Evolutionary conservation across 257 asterid genomes (phyloP).

Genomic region (Schizonepeta tenuifolia): DNA sequence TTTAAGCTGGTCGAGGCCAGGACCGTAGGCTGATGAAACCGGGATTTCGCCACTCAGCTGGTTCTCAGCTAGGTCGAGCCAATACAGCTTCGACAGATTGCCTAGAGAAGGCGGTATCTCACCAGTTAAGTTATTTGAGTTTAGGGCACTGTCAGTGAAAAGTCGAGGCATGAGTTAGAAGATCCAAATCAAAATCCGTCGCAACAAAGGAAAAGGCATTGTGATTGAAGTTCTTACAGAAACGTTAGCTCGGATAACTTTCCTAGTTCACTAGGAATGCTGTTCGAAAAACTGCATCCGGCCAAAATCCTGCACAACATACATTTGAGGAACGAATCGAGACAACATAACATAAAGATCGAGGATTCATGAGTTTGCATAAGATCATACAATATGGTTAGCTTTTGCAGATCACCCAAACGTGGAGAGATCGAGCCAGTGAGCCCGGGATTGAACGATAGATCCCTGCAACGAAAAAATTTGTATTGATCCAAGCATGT

Average conservation of each 20-base stretch:
- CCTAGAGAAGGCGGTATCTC: slow-evolving; percentile 88
- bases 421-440: slow-evolving; percentile 81
- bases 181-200: background rate
- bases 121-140: slow-evolving; percentile 87
- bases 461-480: slow-evolving; percentile 61
- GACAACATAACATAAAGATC: background rate
- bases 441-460: slow-evolving; percentile 86
- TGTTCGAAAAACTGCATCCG: slow-evolving; percentile 85
- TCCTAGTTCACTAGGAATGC: slow-evolving; percentile 82
- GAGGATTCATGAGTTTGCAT: slow-evolving; percentile 9
- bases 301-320: slow-evolving; percentile 75
- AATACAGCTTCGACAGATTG: slow-evolving; percentile 76
- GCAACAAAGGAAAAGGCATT: background rate
- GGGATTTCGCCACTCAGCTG: slow-evolving; percentile 82
- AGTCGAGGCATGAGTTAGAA: background rate
- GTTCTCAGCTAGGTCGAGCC: slow-evolving; percentile 94
- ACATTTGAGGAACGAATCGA: slow-evolving; percentile 1
- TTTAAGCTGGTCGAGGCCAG: slow-evolving; percentile 85
- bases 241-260: slow-evolving; percentile 79
- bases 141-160: slow-evolving; percentile 71
- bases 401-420: slow-evolving; percentile 75
- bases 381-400: slow-evolving; percentile 69
- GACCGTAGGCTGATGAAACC: slow-evolving; percentile 60
- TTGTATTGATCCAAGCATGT: background rate
- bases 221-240: slow-evolving; percentile 57